Conservation (phyloP, 2,329 filamentous ascomycete genomes). For the Colletotrichum magnum region DNA sequence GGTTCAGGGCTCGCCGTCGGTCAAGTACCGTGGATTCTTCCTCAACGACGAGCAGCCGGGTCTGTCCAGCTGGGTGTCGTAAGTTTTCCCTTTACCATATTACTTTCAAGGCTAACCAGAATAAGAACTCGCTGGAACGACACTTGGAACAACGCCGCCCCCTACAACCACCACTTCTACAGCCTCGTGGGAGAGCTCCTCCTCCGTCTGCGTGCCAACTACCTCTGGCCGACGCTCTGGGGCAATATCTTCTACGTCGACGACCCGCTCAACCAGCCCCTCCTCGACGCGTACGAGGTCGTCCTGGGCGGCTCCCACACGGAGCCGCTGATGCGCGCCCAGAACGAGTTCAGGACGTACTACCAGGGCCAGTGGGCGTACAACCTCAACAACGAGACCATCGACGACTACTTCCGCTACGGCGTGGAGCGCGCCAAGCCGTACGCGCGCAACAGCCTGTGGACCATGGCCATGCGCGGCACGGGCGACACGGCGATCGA, state of each 20-base stretch:
- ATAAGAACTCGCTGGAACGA: conserved; percentile 54
- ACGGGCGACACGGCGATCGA: conserved; percentile 74
- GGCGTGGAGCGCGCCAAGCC: conserved; percentile 75
- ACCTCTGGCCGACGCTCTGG: conserved; percentile 83
- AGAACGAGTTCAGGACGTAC: conserved; percentile 68
- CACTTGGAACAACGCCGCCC: conserved; percentile 59
- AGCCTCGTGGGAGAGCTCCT: conserved; percentile 78
- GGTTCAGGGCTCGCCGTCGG: conserved; percentile 70
- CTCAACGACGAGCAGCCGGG: conserved; percentile 80
- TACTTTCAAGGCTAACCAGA: not conserved
- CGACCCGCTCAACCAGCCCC: conserved; percentile 76
- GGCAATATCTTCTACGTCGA: conserved; percentile 80
- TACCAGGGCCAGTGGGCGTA: conserved; percentile 77
- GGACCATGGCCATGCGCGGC: conserved; percentile 80
- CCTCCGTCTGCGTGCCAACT: conserved; percentile 79
- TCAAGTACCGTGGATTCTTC: conserved; percentile 80
- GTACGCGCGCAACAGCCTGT: conserved; percentile 74
- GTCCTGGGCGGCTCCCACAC: conserved; percentile 82
- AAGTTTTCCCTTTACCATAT: conserved; percentile 29
- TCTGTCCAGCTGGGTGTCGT: conserved; percentile 74
- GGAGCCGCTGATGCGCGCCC: conserved; percentile 77
- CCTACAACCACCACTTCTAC: conserved; percentile 76
- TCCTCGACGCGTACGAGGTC: conserved; percentile 81
- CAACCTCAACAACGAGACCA: conserved; percentile 77
- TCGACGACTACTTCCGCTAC: conserved; percentile 77